Conservation (phyloP, 1,284 basidiomycete species). For the Phlebopus sp. region DNA sequence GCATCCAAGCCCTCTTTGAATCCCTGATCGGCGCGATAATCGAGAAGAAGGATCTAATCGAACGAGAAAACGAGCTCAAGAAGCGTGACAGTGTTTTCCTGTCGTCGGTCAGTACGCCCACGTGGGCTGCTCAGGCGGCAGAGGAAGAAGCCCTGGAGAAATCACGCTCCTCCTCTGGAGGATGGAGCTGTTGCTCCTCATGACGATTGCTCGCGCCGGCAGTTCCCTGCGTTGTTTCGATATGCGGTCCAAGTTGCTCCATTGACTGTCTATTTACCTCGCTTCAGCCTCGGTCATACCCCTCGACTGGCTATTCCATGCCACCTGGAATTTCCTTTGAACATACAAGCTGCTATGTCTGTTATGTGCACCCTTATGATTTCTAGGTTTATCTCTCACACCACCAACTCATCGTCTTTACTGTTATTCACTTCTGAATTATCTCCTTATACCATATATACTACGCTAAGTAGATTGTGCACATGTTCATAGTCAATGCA, state of each 20-base stretch:
- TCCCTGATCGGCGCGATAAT: slow-evolving; percentile 77
- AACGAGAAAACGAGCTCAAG: slow-evolving; percentile 72
- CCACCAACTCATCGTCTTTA: slow-evolving; percentile 23
- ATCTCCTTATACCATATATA: slow-evolving; percentile 40
- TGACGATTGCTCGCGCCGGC: slow-evolving; percentile 22
- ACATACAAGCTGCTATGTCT: slow-evolving; percentile 25
- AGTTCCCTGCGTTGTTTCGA: slow-evolving; percentile 10
- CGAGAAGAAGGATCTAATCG: slow-evolving; percentile 70
- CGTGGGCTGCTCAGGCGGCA: slow-evolving; percentile 76
- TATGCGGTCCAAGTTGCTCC: slow-evolving; percentile 13
- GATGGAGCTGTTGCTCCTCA: slow-evolving; percentile 67
- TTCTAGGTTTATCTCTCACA: slow-evolving; percentile 23
- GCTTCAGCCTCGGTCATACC: slow-evolving; percentile 4
- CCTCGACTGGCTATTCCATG: slow-evolving; percentile 5
- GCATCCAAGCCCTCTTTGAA: slow-evolving; percentile 73
- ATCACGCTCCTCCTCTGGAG: slow-evolving; percentile 45
- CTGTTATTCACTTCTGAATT: slow-evolving; percentile 36
- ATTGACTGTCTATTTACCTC: slow-evolving; percentile 10
- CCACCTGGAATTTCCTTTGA: slow-evolving; percentile 8
- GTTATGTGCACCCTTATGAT: slow-evolving; percentile 26
- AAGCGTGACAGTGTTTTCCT: slow-evolving; percentile 79
- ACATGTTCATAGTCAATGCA: slow-evolving; percentile 35
- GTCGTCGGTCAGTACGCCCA: slow-evolving; percentile 54
- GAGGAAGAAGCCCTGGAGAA: slow-evolving; percentile 75
- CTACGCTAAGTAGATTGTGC: slow-evolving; percentile 35